Percentiles rank a stretch among this genome's conserved stretches.
Evolutionary conservation across 306 rosid genomes (phyloP).

Genomic region (Malus fusca): DNA sequence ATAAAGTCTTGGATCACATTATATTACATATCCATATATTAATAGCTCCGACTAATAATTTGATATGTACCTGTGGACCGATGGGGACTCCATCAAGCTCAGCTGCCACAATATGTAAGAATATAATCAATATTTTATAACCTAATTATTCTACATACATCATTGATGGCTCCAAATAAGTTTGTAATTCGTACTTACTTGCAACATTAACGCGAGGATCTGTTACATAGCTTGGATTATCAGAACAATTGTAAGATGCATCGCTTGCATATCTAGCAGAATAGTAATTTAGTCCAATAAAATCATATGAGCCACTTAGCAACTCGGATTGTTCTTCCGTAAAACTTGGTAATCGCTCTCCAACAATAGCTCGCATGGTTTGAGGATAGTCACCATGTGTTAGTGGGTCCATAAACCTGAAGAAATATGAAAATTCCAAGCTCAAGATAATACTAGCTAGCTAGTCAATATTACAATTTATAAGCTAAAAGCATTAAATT

Average conservation of each 20-base stretch:
- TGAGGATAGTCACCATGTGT: constrained; percentile 47
- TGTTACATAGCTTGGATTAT: constrained; percentile 12
- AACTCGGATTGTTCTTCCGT: constrained; percentile 26
- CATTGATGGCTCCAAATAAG: neutral
- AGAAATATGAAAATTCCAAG: neutral
- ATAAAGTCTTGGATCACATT: too few species aligned
- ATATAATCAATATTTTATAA: constrained; percentile 10
- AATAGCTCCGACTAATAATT: too few species aligned
- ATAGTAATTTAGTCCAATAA: constrained; percentile 57
- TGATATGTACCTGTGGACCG: neutral
- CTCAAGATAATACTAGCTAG: neutral
- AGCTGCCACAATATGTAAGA: neutral
- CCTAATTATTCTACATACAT: neutral
- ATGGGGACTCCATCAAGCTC: neutral
- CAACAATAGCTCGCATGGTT: constrained; percentile 31
- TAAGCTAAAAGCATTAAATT: too few species aligned
- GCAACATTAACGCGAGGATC: constrained; percentile 27
- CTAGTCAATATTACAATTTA: too few species aligned
- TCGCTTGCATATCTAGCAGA: constrained; percentile 30
- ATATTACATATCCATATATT: too few species aligned
- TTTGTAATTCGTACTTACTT: constrained; percentile 14
- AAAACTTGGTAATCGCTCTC: constrained; percentile 43
- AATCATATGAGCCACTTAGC: constrained; percentile 51
- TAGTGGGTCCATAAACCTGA: constrained; percentile 55
- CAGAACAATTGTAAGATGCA: constrained; percentile 4